These are phyloP conservation scores for Dendrostoma leiphaemia DNA, from an alignment of 2,329 filamentous ascomycete species.

Conservation along the genomic window DNA sequence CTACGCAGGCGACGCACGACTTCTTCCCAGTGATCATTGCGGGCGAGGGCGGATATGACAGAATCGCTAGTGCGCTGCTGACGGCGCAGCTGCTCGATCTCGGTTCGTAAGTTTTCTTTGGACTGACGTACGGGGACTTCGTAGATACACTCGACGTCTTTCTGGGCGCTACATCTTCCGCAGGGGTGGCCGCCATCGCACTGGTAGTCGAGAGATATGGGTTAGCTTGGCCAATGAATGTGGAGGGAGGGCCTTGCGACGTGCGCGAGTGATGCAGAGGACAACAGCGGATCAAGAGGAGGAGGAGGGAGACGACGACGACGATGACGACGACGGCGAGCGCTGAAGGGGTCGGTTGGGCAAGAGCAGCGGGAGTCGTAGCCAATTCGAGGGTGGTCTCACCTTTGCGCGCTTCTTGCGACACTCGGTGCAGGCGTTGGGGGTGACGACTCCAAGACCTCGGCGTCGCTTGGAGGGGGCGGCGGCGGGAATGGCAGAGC, in stretches of 20 bases:
- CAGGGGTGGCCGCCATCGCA: slow-evolving; percentile 60
- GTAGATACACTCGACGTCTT: slow-evolving; percentile 57
- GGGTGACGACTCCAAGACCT: slow-evolving; percentile 55
- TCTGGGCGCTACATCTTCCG: slow-evolving; percentile 53
- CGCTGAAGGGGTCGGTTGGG: not conserved
- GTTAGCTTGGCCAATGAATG: slow-evolving; percentile 1
- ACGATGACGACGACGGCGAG: not conserved
- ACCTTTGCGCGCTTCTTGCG: slow-evolving; percentile 63
- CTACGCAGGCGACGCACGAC: slow-evolving; percentile 51
- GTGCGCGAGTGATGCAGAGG: not conserved
- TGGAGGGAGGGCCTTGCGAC: not conserved
- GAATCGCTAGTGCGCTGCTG: slow-evolving; percentile 54
- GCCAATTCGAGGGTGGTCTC: slow-evolving; percentile 23
- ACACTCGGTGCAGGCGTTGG: slow-evolving; percentile 61
- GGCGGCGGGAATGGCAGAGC: slow-evolving; percentile 17
- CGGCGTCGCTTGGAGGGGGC: slow-evolving; percentile 48
- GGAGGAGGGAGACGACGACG: not conserved
- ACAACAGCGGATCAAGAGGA: not conserved
- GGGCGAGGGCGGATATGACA: slow-evolving; percentile 53
- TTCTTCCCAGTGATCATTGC: slow-evolving; percentile 51
- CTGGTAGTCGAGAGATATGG: slow-evolving; percentile 30
- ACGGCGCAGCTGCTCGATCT: slow-evolving; percentile 56
- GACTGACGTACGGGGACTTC: slow-evolving; percentile 62
- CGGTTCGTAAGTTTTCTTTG: slow-evolving; percentile 58
- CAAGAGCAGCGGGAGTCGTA: too few species aligned